Evolutionary conservation across 352 stramenopile genomes (phyloP), one percentile per base, ranked within the genome.

Genomic region (Phytophthora fragariaefolia): DNA sequence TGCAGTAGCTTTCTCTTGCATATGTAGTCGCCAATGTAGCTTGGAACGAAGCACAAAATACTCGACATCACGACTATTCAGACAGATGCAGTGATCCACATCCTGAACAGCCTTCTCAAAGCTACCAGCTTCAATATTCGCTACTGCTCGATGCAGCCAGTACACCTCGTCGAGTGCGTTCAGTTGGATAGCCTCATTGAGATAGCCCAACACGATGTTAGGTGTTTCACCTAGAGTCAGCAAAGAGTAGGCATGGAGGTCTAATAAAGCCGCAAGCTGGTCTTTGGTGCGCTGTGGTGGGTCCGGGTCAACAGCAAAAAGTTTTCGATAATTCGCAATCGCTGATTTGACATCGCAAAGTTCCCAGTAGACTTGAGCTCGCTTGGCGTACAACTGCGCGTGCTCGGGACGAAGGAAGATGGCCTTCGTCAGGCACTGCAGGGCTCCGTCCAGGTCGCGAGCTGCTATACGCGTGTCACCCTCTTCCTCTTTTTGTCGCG

Each of bases 11-110:
- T 87, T 87, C 38, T 93, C 84, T 46, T 91, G 84, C 73, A 91
- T 79, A 51, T 92, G 82, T 22, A 94, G 76, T 30, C 75, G 76
- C 87, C 87, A 92, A 53, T 92, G 85, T 12, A 96, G 70, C 64
- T 93, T 93, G 20, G 86, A 85, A 1, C 88, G 82, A 53, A 96
- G 66, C 20, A 94, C 82, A 69, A 92, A 90, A 56, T 92, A 93
- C 73, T 94, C 87, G 69, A 90, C 86, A 42, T 96, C 85, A 6
- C 70, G 63, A 12, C 66, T 74, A 43, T 96, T 91, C 30, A 96
- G 69, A 34, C 83, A 91, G 22, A 93, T 86, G 38, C 86, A 93
- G 71, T 95, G 86, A 61, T 93, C 85, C 9, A 91, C 73, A 58
- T 95, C 86, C 43, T 83, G 78, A 4, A 94, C 79, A 6, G 88